Evolutionary conservation across 768 basidiomycete species (phyloP), one percentile per base, ranked within the genome.

Genomic region (Tephrocybe sp.): DNA sequence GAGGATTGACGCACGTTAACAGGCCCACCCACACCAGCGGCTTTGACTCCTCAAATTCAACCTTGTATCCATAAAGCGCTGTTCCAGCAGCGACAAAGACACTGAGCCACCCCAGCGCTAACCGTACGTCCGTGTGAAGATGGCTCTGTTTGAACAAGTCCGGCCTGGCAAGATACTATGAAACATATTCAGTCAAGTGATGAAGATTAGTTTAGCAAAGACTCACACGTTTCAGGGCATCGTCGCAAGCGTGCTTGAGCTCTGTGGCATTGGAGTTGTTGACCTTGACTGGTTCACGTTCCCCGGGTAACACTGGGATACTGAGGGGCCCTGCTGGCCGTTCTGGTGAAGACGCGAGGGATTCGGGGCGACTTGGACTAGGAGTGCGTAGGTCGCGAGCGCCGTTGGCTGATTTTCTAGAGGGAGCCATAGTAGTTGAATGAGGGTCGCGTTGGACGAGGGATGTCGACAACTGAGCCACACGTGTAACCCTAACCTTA

Each of bases 11-110:
- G 63, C 68, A 89, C 92, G 84, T 51, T 47, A 86, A 80, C 58
- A 97, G 79, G 2, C 92, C 93, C 8, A 77, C 75, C 77, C 84
- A 86, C 16, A 96, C 82, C 26, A 81, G 82, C 9, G 82, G 78
- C 69, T 97, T 96, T 53, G 88, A 83, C 65, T 86, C 79, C 66
- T 96, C 90, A 65, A 96, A 98, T n/a, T 89, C 87, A 37, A 86
- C 72, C 60, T 87, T 86, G 69, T 86, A 92, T 27, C 92, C 90
- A 60, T 96, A 96, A 35, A 91, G 73, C 27, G 86, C 87, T 24
- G 91, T 92, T 11, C 80, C 87, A 36, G 78, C 79, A 18, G 94
- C 92, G 13, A 95, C 77, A 51, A 93, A 77, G 39, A 93, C 88
- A 53, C 87, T 82, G 13, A 85, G 71, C 89, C 92, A 98, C 24